These are phyloP conservation scores for Hypoxylon intermedium DNA, from an alignment of 495 filamentous ascomycete genomes.

Conservation along the genomic window DNA sequence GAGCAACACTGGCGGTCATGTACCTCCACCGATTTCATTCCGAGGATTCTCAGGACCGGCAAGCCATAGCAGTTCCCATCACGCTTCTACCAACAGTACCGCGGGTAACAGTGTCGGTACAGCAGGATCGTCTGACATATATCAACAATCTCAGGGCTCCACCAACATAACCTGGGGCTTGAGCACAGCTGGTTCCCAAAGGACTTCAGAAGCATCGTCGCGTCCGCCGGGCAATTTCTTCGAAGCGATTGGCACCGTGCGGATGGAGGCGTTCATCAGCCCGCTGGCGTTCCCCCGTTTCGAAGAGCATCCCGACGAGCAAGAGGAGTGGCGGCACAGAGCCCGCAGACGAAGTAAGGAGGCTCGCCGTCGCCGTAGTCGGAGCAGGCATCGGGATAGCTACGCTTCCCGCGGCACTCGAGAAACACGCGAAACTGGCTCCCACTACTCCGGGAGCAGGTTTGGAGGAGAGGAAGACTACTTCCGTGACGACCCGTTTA, in stretches of 20 bases:
- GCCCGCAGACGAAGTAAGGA: constrained; percentile 58
- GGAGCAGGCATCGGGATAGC: constrained; percentile 58
- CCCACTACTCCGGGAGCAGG: constrained; percentile 43
- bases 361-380: constrained; percentile 55
- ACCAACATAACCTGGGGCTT: constrained; percentile 52
- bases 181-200: constrained; percentile 49
- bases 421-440: constrained; percentile 48
- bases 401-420: constrained; percentile 54
- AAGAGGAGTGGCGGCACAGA: constrained; percentile 53
- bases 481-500: constrained; percentile 56
- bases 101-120: constrained; percentile 61
- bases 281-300: constrained; percentile 55
- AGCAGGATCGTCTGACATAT: constrained; percentile 66
- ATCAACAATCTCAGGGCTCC: constrained; percentile 49
- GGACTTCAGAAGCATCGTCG: constrained; percentile 70
- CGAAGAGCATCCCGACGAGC: constrained; percentile 55
- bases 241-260: constrained; percentile 84
- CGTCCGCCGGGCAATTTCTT: constrained; percentile 65
- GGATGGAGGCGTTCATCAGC: constrained; percentile 95
- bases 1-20: constrained; percentile 78
- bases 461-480: constrained; percentile 52
- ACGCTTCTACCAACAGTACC: constrained; percentile 58
- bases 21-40: constrained; percentile 69
- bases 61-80: constrained; percentile 49
- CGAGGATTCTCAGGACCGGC: constrained; percentile 75